Evolutionary conservation across 306 rosid genomes (phyloP), one percentile per base, ranked within the genome.

Genomic region (Trichosanthes truncata): DNA sequence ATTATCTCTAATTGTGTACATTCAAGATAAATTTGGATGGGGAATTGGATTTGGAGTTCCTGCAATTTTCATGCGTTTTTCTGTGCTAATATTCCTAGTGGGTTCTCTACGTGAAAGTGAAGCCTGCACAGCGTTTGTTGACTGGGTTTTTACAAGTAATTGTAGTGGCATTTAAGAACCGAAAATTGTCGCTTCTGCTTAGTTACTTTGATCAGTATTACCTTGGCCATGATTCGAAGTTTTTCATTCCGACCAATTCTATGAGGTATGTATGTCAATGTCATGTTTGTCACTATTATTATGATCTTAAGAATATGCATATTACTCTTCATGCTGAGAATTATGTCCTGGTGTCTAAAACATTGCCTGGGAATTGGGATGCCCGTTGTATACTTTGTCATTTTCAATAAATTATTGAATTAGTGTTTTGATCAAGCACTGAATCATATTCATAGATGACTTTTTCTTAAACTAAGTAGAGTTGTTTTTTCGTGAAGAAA

Each of bases 11-110:
- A 69, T 88, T 63, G 87, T 49, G 40, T 88, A 86, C 62, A 84
- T 84, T 65, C 89, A 88, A 86, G 91, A 86, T 53, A 79, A 84
- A 57, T 78, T 82, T 7, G 91, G 91, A 53, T 88, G 91, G 91
- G 83, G 81, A 73, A 74, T 84, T 9, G 91, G 91, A 35, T 84
- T 88, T 74, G 91, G 83, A 73, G 71, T 88, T 26, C 91, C 89
- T 41, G 80, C 81, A 7, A 26, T 74, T 17, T 83, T 88, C 78
- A 82, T 88, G 83, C 9, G 76, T 15, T 9, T 88, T 56, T 81
- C 88, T 0, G 89, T 53, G 36, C 41, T 82, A 56, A 84, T 77
- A 61, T 86, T 86, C 80, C 1, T 82, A 21, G 9, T 79, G 69
- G 91, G 91, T 80, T 88, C 88, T 33, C 80, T 88, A 86, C 53